Evolutionary conservation across 2,329 filamentous ascomycete species (phyloP).

Genomic region (Pestalotiopsis sp.): DNA sequence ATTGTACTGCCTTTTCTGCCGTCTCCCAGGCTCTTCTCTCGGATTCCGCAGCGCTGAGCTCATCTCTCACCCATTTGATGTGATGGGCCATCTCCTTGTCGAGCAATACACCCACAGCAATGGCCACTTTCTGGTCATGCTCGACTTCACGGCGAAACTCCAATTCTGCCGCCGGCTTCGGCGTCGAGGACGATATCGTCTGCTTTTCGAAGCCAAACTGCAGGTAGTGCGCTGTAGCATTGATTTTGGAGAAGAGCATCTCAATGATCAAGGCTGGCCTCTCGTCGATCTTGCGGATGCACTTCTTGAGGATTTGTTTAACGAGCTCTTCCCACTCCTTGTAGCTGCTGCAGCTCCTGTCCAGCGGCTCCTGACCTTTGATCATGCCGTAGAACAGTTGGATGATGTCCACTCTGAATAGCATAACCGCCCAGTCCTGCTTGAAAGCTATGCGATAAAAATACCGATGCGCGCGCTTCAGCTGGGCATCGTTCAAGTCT

Average conservation of each 20-base stretch:
- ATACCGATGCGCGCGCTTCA: constrained; percentile 91
- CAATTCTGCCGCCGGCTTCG: constrained; percentile 75
- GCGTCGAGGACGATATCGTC: constrained; percentile 57
- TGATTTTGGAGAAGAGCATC: constrained; percentile 92
- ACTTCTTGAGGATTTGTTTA: constrained; percentile 78
- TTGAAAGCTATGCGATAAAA: constrained; percentile 96
- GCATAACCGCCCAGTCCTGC: constrained; percentile 82
- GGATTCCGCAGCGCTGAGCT: constrained; percentile 65
- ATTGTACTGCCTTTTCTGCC: constrained; percentile 62
- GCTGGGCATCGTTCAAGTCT: constrained; percentile 75
- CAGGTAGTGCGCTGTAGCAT: constrained; percentile 78
- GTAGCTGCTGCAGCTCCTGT: constrained; percentile 65
- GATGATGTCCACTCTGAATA: constrained; percentile 90
- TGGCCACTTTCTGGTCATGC: constrained; percentile 70
- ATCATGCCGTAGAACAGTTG: constrained; percentile 88
- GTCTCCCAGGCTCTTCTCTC: constrained; percentile 78
- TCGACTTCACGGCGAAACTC: constrained; percentile 76
- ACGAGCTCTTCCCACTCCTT: constrained; percentile 91
- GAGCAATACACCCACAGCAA: constrained; percentile 76
- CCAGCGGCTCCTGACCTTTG: constrained; percentile 78
- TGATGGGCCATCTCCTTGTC: constrained; percentile 77
- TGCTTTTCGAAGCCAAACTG: constrained; percentile 90
- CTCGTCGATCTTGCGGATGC: constrained; percentile 82
- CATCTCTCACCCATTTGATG: constrained; percentile 78
- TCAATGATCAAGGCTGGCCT: constrained; percentile 85